Conservation (phyloP, 2,329 filamentous ascomycete species). For the Pleurostoma richardsiae region DNA sequence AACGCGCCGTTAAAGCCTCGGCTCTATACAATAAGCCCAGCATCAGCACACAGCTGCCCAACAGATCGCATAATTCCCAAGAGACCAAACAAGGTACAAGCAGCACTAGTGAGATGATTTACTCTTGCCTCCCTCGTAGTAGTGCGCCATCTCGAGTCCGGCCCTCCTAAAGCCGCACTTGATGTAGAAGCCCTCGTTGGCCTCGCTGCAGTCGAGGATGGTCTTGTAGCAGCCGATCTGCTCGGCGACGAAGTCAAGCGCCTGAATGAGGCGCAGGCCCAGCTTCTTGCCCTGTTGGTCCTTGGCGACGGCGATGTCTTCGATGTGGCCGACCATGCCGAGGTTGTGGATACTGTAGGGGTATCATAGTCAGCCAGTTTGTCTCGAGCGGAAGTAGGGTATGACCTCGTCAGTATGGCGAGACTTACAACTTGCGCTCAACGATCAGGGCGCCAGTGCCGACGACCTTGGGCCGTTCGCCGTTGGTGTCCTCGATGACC, state of each 20-base stretch:
- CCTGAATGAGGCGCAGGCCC: constrained; percentile 87
- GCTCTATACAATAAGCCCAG: too few relatives aligned
- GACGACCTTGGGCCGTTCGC: constrained; percentile 56
- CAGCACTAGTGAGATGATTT: constrained; percentile 20
- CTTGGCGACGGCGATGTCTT: constrained; percentile 93
- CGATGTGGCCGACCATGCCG: constrained; percentile 87
- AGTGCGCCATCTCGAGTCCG: constrained; percentile 95
- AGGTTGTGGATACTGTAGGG: constrained; percentile 66
- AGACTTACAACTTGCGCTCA: constrained; percentile 82
- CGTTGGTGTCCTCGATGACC: constrained; percentile 69
- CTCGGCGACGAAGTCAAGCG: constrained; percentile 81
- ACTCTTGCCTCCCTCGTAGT: constrained; percentile 62
- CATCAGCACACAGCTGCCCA: too few relatives aligned
- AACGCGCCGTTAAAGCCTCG: too few relatives aligned
- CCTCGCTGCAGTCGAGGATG: constrained; percentile 93
- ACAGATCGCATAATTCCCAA: too few relatives aligned
- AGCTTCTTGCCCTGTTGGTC: constrained; percentile 98
- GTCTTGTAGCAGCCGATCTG: constrained; percentile 94
- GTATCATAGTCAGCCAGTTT: not conserved
- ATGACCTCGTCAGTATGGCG: not conserved
- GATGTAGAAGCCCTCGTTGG: constrained; percentile 95
- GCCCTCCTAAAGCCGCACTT: constrained; percentile 95
- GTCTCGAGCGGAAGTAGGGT: too few relatives aligned
- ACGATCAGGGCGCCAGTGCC: constrained; percentile 86
- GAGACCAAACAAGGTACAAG: too few relatives aligned